Conservation (phyloP, 1,139 yeast species). For the Sugiyamaella sp. region DNA sequence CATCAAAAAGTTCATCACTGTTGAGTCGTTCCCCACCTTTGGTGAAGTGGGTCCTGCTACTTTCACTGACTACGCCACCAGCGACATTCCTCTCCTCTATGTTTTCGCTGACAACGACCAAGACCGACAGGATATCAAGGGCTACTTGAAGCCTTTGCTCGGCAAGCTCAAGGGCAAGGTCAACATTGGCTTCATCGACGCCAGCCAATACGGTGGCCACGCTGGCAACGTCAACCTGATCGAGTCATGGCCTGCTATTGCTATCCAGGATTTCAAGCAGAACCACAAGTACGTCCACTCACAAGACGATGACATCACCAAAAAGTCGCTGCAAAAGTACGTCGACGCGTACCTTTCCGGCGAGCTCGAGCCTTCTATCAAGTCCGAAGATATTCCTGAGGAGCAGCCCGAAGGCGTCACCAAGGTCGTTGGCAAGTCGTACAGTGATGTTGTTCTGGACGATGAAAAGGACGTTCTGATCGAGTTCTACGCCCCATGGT, state of each 20-base stretch:
- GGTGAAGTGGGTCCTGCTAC: slow-evolving; percentile 90
- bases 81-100: slow-evolving; percentile 81
- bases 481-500: slow-evolving; percentile 98
- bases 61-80: slow-evolving; percentile 71
- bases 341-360: slow-evolving; percentile 68
- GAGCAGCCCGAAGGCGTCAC: slow-evolving; percentile 70
- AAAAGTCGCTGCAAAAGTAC: slow-evolving; percentile 57
- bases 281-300: slow-evolving; percentile 72
- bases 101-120: slow-evolving; percentile 76
- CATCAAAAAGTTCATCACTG: slow-evolving; percentile 59
- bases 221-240: slow-evolving; percentile 86
- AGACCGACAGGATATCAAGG: slow-evolving; percentile 60
- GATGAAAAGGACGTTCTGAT: slow-evolving; percentile 81
- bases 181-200: slow-evolving; percentile 88
- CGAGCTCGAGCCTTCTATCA: slow-evolving; percentile 68
- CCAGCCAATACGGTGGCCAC: slow-evolving; percentile 79
- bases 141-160: slow-evolving; percentile 63
- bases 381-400: slow-evolving; percentile 88
- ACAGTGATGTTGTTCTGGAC: slow-evolving; percentile 69
- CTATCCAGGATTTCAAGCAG: slow-evolving; percentile 68
- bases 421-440: slow-evolving; percentile 84
- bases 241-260: slow-evolving; percentile 88
- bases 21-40: slow-evolving; percentile 80
- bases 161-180: slow-evolving; percentile 76
- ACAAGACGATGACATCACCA: slow-evolving; percentile 50